Percentiles rank a stretch among this genome's conserved stretches.
These are phyloP conservation scores for Leccinum laetum DNA, from an alignment of 1,284 basidiomycete genomes.

Conservation along the genomic window DNA sequence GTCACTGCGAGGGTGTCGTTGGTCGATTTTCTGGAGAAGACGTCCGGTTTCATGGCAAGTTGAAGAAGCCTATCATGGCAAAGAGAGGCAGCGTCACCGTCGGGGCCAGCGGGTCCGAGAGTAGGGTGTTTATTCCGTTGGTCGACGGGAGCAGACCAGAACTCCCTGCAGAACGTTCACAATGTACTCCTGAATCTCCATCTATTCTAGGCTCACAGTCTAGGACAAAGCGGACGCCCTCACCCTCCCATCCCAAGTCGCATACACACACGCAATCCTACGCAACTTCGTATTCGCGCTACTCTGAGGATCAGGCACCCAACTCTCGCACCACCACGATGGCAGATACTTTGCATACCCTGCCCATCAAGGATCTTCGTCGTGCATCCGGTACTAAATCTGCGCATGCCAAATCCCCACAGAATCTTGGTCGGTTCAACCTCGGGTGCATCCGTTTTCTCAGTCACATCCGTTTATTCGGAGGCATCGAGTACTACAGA, in stretches of 20 bases:
- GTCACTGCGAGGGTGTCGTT: slow-evolving; percentile 90
- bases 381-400: neutral
- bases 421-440: slow-evolving; percentile 21
- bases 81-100: slow-evolving; percentile 45
- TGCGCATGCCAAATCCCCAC: slow-evolving; percentile 20
- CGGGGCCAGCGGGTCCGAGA: slow-evolving; percentile 4
- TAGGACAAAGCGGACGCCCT: slow-evolving; percentile 20
- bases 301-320: slow-evolving; percentile 14
- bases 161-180: neutral
- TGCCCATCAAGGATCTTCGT: neutral
- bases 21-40: slow-evolving; percentile 73
- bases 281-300: slow-evolving; percentile 16
- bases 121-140: slow-evolving; percentile 19
- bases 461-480: slow-evolving; percentile 27
- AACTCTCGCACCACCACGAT: slow-evolving; percentile 10
- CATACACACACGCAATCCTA: slow-evolving; percentile 18
- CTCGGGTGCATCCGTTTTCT: slow-evolving; percentile 29
- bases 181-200: slow-evolving; percentile 20
- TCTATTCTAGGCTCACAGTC: slow-evolving; percentile 19
- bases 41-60: slow-evolving; percentile 73
- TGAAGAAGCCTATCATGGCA: slow-evolving; percentile 81
- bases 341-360: neutral
- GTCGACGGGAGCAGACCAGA: slow-evolving; percentile 10
- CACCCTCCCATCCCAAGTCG: slow-evolving; percentile 15
- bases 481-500: slow-evolving; percentile 30